These are phyloP conservation scores for Gentiana macrophylla DNA, from an alignment of 257 asterid species.

Conservation along the genomic window DNA sequence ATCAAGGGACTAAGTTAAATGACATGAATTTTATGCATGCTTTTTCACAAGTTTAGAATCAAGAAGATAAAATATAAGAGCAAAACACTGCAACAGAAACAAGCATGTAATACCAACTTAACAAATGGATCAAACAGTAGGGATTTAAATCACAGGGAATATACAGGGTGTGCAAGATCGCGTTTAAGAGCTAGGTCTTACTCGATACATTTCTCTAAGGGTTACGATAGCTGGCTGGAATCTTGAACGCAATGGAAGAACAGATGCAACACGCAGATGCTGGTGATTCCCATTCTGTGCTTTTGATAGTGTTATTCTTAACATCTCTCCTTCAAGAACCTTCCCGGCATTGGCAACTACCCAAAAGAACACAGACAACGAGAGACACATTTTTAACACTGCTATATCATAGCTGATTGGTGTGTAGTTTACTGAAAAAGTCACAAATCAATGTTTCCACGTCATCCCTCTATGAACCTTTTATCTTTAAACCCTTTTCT, in stretches of 20 bases:
- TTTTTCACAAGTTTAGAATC: too few species aligned
- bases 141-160: not conserved
- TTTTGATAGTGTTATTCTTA: slow-evolving; percentile 56
- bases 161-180: not conserved
- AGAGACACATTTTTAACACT: not conserved
- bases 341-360: slow-evolving; percentile 43
- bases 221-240: slow-evolving; percentile 63
- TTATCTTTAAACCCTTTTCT: too few species aligned
- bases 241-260: slow-evolving; percentile 51
- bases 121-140: not conserved
- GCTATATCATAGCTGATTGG: too few species aligned
- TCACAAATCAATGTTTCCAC: too few species aligned
- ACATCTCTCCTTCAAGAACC: slow-evolving; percentile 75
- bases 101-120: not conserved
- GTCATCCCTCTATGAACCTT: too few species aligned
- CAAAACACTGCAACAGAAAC: not conserved
- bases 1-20: too few species aligned
- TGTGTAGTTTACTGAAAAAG: too few species aligned
- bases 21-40: too few species aligned
- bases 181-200: slow-evolving; percentile 18
- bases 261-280: slow-evolving; percentile 66
- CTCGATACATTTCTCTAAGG: slow-evolving; percentile 40
- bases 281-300: slow-evolving; percentile 81
- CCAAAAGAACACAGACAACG: slow-evolving; percentile 6
- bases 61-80: not conserved